Evolutionary conservation across 768 basidiomycete genomes (phyloP).

Genomic region (Asterophora lycoperdoides): DNA sequence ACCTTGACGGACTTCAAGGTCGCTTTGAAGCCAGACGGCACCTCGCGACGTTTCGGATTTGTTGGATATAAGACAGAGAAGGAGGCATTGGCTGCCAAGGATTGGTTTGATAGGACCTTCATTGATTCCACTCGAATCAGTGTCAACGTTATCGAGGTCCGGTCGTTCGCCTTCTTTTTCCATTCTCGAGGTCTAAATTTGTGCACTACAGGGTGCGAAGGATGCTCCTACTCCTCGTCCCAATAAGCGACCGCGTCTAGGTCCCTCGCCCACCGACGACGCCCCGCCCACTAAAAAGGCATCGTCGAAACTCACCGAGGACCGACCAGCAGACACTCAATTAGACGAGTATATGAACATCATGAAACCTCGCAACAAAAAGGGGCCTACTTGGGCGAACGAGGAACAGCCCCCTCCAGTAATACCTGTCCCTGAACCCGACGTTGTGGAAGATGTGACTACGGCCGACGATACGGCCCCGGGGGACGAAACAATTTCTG

Average conservation of each 20-base stretch:
- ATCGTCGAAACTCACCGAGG: constrained; percentile 7
- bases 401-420: constrained; percentile 26
- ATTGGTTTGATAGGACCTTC: constrained; percentile 85
- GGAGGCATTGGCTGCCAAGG: constrained; percentile 69
- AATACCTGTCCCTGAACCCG: constrained; percentile 6
- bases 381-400: constrained; percentile 66
- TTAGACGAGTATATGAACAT: constrained; percentile 69
- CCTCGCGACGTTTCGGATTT: constrained; percentile 86
- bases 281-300: constrained; percentile 7
- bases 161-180: constrained; percentile 22
- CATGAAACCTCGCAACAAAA: constrained; percentile 61
- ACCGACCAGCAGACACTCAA: constrained; percentile 31
- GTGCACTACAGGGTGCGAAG: constrained; percentile 52
- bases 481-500: constrained; percentile 45
- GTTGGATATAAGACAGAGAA: constrained; percentile 80
- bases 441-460: constrained; percentile 13
- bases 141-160: constrained; percentile 75
- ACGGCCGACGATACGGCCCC: constrained; percentile 17
- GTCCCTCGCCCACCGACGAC: constrained; percentile 23
- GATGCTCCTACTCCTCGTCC: constrained; percentile 65
- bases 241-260: constrained; percentile 62
- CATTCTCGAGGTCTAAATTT: constrained; percentile 2
- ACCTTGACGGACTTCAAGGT: constrained; percentile 86
- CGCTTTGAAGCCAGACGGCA: constrained; percentile 70
- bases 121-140: constrained; percentile 74